These are phyloP conservation scores for Discostella pseudostelligera DNA, from an alignment of 108 stramenopile genomes.

Conservation along the genomic window DNA sequence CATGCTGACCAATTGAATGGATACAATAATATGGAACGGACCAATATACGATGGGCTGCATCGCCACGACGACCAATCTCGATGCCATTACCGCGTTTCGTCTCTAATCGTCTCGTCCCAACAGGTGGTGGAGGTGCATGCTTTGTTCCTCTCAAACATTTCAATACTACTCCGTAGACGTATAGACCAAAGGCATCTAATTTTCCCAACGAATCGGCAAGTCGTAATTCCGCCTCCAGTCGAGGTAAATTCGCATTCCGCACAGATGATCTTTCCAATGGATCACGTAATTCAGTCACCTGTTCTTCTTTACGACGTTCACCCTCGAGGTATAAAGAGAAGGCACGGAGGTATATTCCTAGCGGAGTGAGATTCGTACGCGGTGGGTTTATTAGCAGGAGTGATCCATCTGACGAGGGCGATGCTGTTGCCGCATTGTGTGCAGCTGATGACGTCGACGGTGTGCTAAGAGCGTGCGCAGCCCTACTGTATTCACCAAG, in stretches of 20 bases:
- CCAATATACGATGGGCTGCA: slow-evolving; percentile 63
- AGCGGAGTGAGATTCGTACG: slow-evolving; percentile 45
- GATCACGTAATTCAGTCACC: slow-evolving; percentile 66
- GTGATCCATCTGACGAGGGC: not conserved
- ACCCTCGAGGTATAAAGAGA: slow-evolving; percentile 90
- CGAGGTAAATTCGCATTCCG: slow-evolving; percentile 60
- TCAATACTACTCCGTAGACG: slow-evolving; percentile 81
- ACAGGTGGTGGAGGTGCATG: slow-evolving; percentile 13
- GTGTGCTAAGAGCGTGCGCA: slow-evolving; percentile 53
- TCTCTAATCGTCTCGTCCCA: not conserved
- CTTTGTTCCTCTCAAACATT: slow-evolving; percentile 42
- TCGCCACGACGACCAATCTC: slow-evolving; percentile 5
- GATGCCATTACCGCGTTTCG: not conserved
- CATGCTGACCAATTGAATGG: slow-evolving; percentile 96
- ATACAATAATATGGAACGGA: slow-evolving; percentile 70
- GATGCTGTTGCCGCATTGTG: slow-evolving; percentile 6
- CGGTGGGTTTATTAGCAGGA: slow-evolving; percentile 43
- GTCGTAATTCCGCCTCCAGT: slow-evolving; percentile 73
- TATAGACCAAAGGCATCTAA: slow-evolving; percentile 93
- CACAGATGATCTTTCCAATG: slow-evolving; percentile 40
- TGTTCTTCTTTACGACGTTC: slow-evolving; percentile 89
- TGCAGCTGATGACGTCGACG: not conserved
- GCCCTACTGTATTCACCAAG: slow-evolving; percentile 78
- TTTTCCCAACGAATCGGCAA: slow-evolving; percentile 17
- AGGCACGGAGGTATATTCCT: slow-evolving; percentile 81